phyloP scores from a whole-genome alignment of 2,329 filamentous ascomycete genomes.

The Trichoderma cornu-damae region DNA sequence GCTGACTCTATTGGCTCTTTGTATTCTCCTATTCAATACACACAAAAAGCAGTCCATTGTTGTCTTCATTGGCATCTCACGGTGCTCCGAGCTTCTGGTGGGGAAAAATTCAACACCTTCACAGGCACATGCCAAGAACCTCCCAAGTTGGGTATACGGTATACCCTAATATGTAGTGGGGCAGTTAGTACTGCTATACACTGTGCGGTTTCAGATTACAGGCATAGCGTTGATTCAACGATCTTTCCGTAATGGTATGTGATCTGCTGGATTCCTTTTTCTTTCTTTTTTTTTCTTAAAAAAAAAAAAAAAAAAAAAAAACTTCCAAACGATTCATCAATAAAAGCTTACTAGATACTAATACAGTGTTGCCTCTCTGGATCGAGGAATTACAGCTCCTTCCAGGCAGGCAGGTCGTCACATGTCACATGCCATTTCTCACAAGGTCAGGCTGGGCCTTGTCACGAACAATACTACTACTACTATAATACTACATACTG shows the following conservation, averaged over 20 bases:
- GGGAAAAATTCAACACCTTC: no score
- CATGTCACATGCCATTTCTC: neutral
- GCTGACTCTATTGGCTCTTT: no score
- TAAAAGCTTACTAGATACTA: no score
- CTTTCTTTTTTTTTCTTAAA: no score
- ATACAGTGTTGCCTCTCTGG: neutral
- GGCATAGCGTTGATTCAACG: neutral
- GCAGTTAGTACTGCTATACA: neutral
- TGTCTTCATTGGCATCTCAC: neutral
- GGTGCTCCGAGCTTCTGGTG: neutral
- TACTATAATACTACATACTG: neutral
- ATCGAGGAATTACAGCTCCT: neutral
- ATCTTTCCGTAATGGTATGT: neutral
- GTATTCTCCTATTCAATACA: no score
- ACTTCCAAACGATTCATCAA: no score
- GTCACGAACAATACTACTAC: neutral
- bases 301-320: no score
- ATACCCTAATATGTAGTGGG: no score
- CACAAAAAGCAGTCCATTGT: no score
- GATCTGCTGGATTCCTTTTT: no score
- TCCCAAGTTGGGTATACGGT: neutral
- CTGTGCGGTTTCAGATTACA: slow-evolving; percentile 3
- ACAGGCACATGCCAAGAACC: neutral
- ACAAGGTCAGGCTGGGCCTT: neutral
- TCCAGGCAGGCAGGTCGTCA: neutral